Evolutionary conservation across 2,329 filamentous ascomycete genomes (phyloP).

Genomic region (Aspergillus sojae): DNA sequence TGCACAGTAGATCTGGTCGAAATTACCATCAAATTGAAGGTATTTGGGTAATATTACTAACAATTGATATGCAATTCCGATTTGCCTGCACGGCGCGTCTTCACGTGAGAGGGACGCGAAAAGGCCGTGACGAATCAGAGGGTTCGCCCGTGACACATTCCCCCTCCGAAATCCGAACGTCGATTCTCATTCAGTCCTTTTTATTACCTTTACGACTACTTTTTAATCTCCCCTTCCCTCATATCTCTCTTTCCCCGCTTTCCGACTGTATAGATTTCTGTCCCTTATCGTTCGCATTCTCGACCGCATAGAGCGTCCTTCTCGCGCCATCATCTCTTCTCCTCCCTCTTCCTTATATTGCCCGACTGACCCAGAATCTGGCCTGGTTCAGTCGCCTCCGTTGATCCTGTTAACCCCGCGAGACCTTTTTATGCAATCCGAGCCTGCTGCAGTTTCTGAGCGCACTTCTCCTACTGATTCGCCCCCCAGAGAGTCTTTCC

Average conservation of each 20-base stretch:
- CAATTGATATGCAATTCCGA: not conserved
- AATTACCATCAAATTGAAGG: too few relatives aligned
- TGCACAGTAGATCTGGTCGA: too few relatives aligned
- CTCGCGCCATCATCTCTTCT: conserved; percentile 10
- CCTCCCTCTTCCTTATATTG: conserved; percentile 4
- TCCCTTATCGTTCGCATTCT: not conserved
- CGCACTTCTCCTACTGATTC: conserved; percentile 45
- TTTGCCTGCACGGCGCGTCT: conserved; percentile 22
- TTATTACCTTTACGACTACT: not conserved
- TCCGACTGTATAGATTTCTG: not conserved
- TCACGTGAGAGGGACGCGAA: conserved; percentile 25
- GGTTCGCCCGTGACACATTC: conserved; percentile 4
- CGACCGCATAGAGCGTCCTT: conserved; percentile 4
- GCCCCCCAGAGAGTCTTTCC: conserved; percentile 35
- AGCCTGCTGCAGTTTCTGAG: conserved; percentile 55
- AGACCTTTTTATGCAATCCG: conserved; percentile 67
- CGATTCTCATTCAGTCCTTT: not conserved
- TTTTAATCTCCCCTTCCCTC: not conserved
- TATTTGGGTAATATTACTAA: not conserved
- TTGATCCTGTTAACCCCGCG: conserved; percentile 31
- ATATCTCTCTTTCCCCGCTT: not conserved
- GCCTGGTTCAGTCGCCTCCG: conserved; percentile 59
- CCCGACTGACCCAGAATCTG: conserved; percentile 53
- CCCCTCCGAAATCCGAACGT: not conserved
- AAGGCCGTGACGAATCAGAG: conserved; percentile 2